phyloP scores from a whole-genome alignment of 2,329 filamentous ascomycete species.

The Fusarium chuoi region DNA sequence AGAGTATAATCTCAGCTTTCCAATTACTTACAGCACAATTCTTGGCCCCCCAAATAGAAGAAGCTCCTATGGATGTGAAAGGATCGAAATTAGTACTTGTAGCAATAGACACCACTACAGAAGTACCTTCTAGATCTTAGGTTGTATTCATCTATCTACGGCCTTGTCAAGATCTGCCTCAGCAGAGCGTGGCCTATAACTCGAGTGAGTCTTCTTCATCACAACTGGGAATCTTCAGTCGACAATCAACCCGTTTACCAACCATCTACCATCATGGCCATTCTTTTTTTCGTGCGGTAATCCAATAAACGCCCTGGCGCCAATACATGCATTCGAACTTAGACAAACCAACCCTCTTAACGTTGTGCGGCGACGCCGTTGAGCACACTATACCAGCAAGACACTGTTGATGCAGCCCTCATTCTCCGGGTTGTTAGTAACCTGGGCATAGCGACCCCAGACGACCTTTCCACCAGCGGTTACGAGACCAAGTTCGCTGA shows the following conservation, averaged over 20 bases:
- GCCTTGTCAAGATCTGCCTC: conserved; percentile 31
- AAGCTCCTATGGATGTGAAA: not conserved
- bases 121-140: not conserved
- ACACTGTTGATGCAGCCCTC: conserved; percentile 52
- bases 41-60: not conserved
- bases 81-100: not conserved
- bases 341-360: conserved; percentile 26
- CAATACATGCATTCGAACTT: conserved; percentile 44
- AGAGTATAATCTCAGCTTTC: not conserved
- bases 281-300: conserved; percentile 36
- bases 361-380: conserved; percentile 2
- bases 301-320: conserved; percentile 44
- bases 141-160: conserved; percentile 30
- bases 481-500: conserved; percentile 88
- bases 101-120: not conserved
- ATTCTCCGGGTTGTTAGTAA: conserved; percentile 59
- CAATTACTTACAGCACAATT: not conserved
- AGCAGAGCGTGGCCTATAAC: conserved; percentile 33
- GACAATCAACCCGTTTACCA: conserved; percentile 42
- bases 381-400: conserved; percentile 38
- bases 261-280: conserved; percentile 30
- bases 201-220: conserved; percentile 45
- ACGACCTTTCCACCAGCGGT: conserved; percentile 93
- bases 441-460: conserved; percentile 81
- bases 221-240: conserved; percentile 44